These are phyloP conservation scores for Pseudonitzschia pungens DNA, from an alignment of 108 stramenopile species.

Conservation along the genomic window DNA sequence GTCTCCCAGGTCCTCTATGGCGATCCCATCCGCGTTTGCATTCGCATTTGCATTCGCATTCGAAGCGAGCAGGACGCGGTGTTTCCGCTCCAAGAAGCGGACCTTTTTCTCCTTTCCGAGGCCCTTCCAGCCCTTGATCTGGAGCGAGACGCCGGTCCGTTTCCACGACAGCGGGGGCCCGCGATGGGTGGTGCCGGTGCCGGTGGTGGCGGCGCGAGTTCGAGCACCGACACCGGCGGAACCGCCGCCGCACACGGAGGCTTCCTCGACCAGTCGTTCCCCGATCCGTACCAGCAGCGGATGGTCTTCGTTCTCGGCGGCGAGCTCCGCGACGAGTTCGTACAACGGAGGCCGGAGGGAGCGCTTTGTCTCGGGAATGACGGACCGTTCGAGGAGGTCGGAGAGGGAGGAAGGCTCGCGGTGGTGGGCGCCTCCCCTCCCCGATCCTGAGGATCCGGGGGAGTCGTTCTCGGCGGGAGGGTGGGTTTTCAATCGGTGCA, in stretches of 20 bases:
- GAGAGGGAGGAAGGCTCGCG: no score
- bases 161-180: background rate
- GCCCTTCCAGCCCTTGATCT: conserved; percentile 25
- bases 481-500: conserved; percentile 3
- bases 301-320: background rate
- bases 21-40: background rate
- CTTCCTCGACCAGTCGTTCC: conserved; percentile 19
- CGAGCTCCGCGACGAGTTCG: conserved; percentile 1
- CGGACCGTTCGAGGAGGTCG: background rate
- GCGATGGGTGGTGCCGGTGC: background rate
- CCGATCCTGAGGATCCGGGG: no score
- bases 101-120: conserved; percentile 21
- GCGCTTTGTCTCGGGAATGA: background rate
- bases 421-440: no score
- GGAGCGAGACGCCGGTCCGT: conserved; percentile 16
- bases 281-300: conserved; percentile 21
- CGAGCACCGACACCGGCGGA: background rate
- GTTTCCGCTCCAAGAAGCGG: conserved; percentile 16
- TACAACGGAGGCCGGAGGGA: conserved; percentile 31
- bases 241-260: background rate
- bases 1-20: background rate
- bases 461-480: background rate
- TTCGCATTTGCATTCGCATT: background rate
- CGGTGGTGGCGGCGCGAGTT: background rate
- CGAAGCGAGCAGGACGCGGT: conserved; percentile 18